phyloP scores from a whole-genome alignment of 768 basidiomycete genomes.

The Hygrophoropsis aurantiaca region DNA sequence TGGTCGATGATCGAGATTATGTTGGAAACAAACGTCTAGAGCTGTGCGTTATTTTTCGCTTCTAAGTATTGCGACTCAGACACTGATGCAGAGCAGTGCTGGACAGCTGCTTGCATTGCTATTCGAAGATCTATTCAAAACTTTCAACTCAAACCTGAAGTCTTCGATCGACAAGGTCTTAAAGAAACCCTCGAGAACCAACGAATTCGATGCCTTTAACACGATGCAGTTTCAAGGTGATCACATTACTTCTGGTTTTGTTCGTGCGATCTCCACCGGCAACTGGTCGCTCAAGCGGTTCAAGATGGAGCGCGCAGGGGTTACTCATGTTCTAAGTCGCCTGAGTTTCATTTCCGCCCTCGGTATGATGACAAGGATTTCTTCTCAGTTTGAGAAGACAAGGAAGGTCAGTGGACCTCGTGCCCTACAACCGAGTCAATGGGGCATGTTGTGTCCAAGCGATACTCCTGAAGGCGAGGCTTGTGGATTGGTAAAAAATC shows the following conservation, averaged over 20 bases:
- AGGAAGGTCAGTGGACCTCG: constrained; percentile 97
- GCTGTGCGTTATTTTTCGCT: too few species aligned
- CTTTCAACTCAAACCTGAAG: constrained; percentile 95
- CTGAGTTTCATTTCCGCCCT: constrained; percentile 95
- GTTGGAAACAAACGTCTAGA: constrained; percentile 99
- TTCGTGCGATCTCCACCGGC: constrained; percentile 96
- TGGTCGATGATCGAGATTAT: constrained; percentile 98
- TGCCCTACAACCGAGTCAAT: constrained; percentile 96
- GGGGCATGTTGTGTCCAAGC: constrained; percentile 97
- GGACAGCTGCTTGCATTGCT: constrained; percentile 93
- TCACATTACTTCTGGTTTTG: constrained; percentile 92
- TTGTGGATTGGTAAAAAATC: constrained; percentile 96
- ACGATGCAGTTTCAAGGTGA: constrained; percentile 97
- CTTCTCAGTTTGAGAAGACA: constrained; percentile 99
- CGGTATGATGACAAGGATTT: constrained; percentile 99
- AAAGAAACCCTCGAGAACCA: constrained; percentile 92
- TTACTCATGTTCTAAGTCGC: constrained; percentile 95
- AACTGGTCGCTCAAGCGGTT: constrained; percentile 99
- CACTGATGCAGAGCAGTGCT: constrained; percentile 52
- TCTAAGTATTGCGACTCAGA: constrained; percentile 12
- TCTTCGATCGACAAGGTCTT: constrained; percentile 94
- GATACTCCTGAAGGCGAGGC: constrained; percentile 99
- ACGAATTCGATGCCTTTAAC: constrained; percentile 91
- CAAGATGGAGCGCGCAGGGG: constrained; percentile 98
- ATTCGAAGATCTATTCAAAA: constrained; percentile 99